These are phyloP conservation scores for Mycena latifolia DNA, from an alignment of 768 basidiomycete genomes.

Conservation along the genomic window DNA sequence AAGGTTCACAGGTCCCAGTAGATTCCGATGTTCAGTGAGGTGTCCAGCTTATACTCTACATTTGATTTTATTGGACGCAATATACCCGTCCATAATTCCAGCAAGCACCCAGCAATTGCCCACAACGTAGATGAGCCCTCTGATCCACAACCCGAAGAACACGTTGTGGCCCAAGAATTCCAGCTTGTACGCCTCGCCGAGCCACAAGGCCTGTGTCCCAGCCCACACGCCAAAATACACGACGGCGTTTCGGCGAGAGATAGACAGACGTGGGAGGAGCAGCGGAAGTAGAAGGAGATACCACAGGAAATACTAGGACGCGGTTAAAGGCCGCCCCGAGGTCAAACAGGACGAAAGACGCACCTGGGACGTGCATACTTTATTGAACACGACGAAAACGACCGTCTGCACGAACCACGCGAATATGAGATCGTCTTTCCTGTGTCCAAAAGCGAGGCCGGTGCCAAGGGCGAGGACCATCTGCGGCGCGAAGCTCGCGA, in stretches of 20 bases:
- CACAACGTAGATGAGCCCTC: constrained; percentile 79
- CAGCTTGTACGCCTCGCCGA: constrained; percentile 89
- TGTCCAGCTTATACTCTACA: no score
- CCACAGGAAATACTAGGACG: constrained; percentile 90
- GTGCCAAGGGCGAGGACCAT: constrained; percentile 76
- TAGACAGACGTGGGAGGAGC: constrained; percentile 73
- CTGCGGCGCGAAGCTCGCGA: constrained; percentile 89
- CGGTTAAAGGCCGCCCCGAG: constrained; percentile 1
- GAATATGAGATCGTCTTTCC: constrained; percentile 73
- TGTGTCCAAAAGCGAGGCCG: constrained; percentile 79
- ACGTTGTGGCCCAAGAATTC: constrained; percentile 88
- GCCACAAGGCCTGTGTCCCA: constrained; percentile 87
- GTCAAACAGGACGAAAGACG: constrained; percentile 26
- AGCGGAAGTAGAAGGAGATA: constrained; percentile 91
- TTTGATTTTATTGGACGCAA: no score
- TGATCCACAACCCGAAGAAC: constrained; percentile 82
- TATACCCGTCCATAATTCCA: constrained; percentile 70
- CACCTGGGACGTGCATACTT: constrained; percentile 98
- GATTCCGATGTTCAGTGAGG: no score
- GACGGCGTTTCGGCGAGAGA: constrained; percentile 58
- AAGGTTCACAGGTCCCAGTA: no score
- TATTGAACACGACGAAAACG: constrained; percentile 95
- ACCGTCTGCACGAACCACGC: constrained; percentile 94
- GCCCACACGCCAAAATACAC: constrained; percentile 73
- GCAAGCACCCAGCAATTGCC: constrained; percentile 87